These are phyloP conservation scores for Podila clonocystis DNA, from an alignment of 192 early-diverging fungal species.

Conservation along the genomic window DNA sequence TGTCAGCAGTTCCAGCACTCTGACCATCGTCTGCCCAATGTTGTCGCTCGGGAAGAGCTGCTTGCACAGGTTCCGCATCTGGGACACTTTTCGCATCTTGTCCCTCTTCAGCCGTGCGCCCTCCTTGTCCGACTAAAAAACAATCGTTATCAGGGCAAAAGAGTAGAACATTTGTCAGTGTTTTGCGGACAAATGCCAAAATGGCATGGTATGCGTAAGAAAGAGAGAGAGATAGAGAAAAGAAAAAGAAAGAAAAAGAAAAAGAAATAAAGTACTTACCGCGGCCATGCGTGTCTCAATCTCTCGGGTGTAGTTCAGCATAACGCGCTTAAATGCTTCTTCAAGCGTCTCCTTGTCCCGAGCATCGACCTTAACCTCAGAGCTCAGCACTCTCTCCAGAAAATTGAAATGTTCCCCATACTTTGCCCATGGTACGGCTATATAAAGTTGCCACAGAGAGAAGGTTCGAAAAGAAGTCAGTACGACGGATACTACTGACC, in stretches of 20 bases:
- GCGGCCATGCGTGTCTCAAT: conserved; percentile 18
- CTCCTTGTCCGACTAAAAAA: conserved; percentile 36
- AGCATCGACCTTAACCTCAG: conserved; percentile 1
- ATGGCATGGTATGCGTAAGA: background rate
- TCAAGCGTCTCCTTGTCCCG: conserved; percentile 21
- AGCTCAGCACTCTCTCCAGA: conserved; percentile 6
- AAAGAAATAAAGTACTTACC: background rate
- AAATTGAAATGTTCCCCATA: conserved; percentile 20
- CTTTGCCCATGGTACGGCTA: conserved; percentile 27
- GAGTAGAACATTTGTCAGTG: background rate
- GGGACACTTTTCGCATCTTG: conserved; percentile 27
- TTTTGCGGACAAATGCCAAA: background rate
- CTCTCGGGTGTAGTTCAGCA: conserved; percentile 15
- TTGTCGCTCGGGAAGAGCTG: conserved; percentile 42
- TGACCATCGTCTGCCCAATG: conserved; percentile 37
- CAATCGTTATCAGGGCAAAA: background rate
- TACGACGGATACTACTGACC: too few species aligned
- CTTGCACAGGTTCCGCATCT: conserved; percentile 41
- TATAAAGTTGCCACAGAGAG: background rate
- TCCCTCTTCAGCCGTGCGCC: conserved; percentile 14
- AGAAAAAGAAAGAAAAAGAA: background rate
- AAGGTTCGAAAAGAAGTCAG: background rate
- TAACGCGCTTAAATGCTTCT: conserved; percentile 21
- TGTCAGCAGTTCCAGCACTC: conserved; percentile 25
- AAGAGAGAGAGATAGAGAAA: too few species aligned